A percentile compares a stretch with the other conserved stretches of the same genome.
phyloP scores from a whole-genome alignment of 2,329 filamentous ascomycete genomes.

The Seiridium unicorne region DNA sequence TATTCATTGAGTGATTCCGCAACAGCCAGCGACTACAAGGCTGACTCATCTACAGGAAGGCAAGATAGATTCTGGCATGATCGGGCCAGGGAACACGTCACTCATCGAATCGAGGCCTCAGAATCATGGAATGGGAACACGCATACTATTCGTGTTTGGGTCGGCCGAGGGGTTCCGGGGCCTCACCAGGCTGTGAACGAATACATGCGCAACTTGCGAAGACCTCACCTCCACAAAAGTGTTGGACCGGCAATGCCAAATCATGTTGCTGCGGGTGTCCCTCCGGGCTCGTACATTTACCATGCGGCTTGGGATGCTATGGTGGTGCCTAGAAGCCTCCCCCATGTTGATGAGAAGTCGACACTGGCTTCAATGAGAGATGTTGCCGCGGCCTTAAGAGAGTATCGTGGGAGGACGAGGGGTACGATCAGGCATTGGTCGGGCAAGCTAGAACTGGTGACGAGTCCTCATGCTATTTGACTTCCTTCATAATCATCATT shows the following conservation, averaged over 20 bases:
- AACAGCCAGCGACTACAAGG: slow-evolving; percentile 24
- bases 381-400: slow-evolving; percentile 26
- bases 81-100: slow-evolving; percentile 23
- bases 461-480: too few relatives aligned
- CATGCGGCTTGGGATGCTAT: slow-evolving; percentile 52
- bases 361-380: slow-evolving; percentile 17
- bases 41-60: not conserved
- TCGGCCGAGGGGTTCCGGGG: slow-evolving; percentile 31
- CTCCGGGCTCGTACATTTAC: slow-evolving; percentile 43
- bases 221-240: slow-evolving; percentile 30
- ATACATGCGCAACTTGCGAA: slow-evolving; percentile 45
- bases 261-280: slow-evolving; percentile 50
- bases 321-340: slow-evolving; percentile 31
- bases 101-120: slow-evolving; percentile 19
- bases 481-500: too few relatives aligned
- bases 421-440: slow-evolving; percentile 26
- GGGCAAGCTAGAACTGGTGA: slow-evolving; percentile 26
- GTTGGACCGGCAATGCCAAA: slow-evolving; percentile 46
- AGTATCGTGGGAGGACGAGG: slow-evolving; percentile 23
- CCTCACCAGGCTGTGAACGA: slow-evolving; percentile 38
- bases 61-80: slow-evolving; percentile 9
- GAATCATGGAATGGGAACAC: slow-evolving; percentile 25
- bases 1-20: slow-evolving; percentile 12
- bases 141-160: slow-evolving; percentile 43
- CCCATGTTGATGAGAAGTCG: slow-evolving; percentile 11